phyloP scores from a whole-genome alignment of 345 rosid species.

The Psidium friedrichsthalianum region DNA sequence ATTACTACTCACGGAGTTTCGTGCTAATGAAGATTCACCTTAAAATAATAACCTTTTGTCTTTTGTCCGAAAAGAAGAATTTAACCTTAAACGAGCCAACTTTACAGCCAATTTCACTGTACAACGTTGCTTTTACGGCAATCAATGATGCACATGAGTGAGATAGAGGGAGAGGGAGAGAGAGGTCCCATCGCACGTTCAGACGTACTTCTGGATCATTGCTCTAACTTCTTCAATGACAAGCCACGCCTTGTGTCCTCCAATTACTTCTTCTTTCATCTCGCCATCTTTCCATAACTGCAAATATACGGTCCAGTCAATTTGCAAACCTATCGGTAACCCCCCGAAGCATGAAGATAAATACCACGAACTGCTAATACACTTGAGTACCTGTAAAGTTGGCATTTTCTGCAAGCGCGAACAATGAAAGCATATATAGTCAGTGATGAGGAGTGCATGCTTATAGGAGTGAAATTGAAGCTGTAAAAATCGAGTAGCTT shows the following conservation, averaged over 20 bases:
- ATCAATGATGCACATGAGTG: neutral
- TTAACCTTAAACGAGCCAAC: neutral
- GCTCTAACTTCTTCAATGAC: conserved; percentile 77
- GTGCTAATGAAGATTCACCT: neutral
- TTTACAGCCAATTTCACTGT: neutral
- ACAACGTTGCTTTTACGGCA: neutral
- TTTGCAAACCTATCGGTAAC: neutral
- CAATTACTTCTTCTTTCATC: conserved; percentile 86
- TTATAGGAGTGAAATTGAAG: neutral
- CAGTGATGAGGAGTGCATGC: neutral
- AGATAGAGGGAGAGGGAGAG: neutral
- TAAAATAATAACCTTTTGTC: neutral
- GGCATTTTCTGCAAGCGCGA: conserved; percentile 66
- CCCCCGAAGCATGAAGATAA: neutral
- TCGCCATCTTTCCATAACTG: conserved; percentile 52
- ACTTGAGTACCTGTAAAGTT: conserved; percentile 53
- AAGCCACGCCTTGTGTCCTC: conserved; percentile 96
- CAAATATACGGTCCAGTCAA: neutral
- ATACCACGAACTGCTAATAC: neutral
- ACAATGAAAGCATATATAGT: neutral
- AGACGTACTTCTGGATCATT: conserved; percentile 46
- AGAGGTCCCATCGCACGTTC: neutral
- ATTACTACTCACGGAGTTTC: neutral
- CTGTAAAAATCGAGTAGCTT: neutral
- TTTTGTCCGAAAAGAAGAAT: no score